Base-by-base conservation (phyloP, 2,329 filamentous ascomycete species). In the Phaeophleospora eucalypticola region DNA sequence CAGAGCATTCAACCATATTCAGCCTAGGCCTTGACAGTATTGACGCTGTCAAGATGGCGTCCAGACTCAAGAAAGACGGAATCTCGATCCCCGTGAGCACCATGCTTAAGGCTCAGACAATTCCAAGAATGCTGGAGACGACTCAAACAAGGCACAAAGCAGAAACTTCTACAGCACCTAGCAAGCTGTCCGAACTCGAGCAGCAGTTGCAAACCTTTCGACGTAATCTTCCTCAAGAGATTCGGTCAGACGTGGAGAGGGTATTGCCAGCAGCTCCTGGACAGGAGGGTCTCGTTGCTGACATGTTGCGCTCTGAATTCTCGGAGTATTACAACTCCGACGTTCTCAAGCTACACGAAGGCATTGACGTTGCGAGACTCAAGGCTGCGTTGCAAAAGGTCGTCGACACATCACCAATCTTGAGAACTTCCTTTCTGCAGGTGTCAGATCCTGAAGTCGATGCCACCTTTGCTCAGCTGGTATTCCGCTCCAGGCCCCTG, bases 21-120 rank as follows among this genome's bases (percentile, higher is more conserved):
- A 83, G 91, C 57, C 76, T 96, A 24, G 90, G 90, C 0, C 76
- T 96, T 4, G 91, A 96, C 70, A 95, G 90, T 60, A 94, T 96
- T 48, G 90, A 96, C 65, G 80, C 86, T 1, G 91, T 96, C 65
- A 94, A 89, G 58, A 71, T 96, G 0, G 85, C 87, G 0, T 83
- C 88, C 0, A 78, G 82, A 43, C 72, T 95, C 2, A 85, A 79
- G 53, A 78, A 76, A 36, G 67, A 68, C 3, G 78, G 76, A 0
- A 69, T 93, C 16, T 62, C 70, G 0, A 64, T 95, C 9, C 71
- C 83, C 0, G 81, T 90, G n/a, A 87, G 87, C 55, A 73, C 76
- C n/a, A 83, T 96, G 17, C 85, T 95, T 76, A 83, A 79, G 43
- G 75, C 75, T 3, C 81, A 86, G 42, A 88, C 79, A 0, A 83